These are phyloP conservation scores for Xylaria sp. DNA, from an alignment of 2,329 filamentous ascomycete species.

Conservation along the genomic window DNA sequence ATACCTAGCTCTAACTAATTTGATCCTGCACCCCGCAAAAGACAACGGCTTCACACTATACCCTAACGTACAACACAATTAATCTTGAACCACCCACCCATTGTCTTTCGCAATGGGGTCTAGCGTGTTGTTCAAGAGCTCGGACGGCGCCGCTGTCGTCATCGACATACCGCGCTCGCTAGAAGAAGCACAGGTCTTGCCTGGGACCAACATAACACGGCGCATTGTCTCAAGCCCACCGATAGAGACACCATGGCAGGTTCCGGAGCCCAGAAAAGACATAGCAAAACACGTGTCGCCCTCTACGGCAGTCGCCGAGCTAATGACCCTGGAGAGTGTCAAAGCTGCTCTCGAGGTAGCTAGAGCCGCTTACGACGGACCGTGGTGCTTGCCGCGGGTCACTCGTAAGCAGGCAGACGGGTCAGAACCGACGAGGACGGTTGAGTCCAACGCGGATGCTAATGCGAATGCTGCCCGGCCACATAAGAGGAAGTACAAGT, in stretches of 20 bases:
- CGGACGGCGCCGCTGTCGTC: constrained; percentile 61
- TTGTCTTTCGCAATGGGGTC: constrained; percentile 37
- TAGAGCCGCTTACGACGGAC: constrained; percentile 50
- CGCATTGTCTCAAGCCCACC: constrained; percentile 59
- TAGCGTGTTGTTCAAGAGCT: constrained; percentile 65
- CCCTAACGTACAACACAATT: not conserved
- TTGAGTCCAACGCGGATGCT: not conserved
- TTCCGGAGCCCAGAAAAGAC: constrained; percentile 63
- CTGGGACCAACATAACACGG: constrained; percentile 50
- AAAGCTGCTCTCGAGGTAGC: constrained; percentile 56
- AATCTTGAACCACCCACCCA: too few species aligned
- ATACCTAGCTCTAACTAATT: too few species aligned
- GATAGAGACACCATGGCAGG: constrained; percentile 58
- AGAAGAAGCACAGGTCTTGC: constrained; percentile 69
- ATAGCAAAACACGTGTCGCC: constrained; percentile 49
- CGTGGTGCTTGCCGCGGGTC: constrained; percentile 59
- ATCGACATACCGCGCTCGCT: constrained; percentile 78
- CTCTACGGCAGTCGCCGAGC: constrained; percentile 61
- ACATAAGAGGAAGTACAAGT: constrained; percentile 34
- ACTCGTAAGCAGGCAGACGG: constrained; percentile 24
- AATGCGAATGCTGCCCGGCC: constrained; percentile 16
- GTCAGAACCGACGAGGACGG: not conserved
- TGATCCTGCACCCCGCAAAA: constrained; percentile 14
- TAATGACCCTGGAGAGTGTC: constrained; percentile 63
- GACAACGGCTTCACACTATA: not conserved